Conservation (phyloP, 371 early-diverging fungal species). For the Funneliformis caledonium region DNA sequence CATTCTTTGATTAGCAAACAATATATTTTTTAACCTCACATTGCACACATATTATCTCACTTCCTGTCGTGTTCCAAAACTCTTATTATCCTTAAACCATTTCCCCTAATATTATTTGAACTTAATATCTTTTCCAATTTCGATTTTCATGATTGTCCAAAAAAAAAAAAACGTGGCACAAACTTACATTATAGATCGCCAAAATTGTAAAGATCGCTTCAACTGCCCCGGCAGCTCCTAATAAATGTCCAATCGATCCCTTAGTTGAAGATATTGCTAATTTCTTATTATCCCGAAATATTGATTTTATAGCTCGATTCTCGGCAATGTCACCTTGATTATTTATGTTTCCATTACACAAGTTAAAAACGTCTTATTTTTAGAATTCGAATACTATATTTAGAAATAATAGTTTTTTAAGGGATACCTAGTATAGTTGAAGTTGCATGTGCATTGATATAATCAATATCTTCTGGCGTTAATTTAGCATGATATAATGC, state of each 20-base stretch:
- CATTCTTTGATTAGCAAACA: background rate
- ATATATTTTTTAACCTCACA: background rate
- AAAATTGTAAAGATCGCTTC: slow-evolving; percentile 91
- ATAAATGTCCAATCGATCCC: slow-evolving; percentile 89
- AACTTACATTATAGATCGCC: slow-evolving; percentile 64
- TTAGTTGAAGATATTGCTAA: slow-evolving; percentile 89
- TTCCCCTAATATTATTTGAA: no score
- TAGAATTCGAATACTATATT: background rate
- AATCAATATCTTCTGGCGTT: slow-evolving; percentile 69
- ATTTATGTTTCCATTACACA: background rate
- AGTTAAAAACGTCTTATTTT: background rate
- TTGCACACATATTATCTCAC: no score
- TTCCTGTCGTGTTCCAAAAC: background rate
- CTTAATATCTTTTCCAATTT: no score
- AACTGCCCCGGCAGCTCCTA: slow-evolving; percentile 95
- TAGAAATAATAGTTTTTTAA: background rate
- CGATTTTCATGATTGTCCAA: background rate
- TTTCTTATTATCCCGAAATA: slow-evolving; percentile 64
- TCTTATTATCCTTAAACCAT: background rate
- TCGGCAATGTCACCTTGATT: slow-evolving; percentile 74
- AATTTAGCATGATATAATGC: slow-evolving; percentile 73
- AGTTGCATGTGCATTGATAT: slow-evolving; percentile 96
- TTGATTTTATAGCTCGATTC: slow-evolving; percentile 75
- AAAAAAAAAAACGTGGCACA: background rate
- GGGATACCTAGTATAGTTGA: slow-evolving; percentile 78